These are phyloP conservation scores for Podospora australis DNA, from an alignment of 495 filamentous ascomycete genomes.

Conservation along the genomic window DNA sequence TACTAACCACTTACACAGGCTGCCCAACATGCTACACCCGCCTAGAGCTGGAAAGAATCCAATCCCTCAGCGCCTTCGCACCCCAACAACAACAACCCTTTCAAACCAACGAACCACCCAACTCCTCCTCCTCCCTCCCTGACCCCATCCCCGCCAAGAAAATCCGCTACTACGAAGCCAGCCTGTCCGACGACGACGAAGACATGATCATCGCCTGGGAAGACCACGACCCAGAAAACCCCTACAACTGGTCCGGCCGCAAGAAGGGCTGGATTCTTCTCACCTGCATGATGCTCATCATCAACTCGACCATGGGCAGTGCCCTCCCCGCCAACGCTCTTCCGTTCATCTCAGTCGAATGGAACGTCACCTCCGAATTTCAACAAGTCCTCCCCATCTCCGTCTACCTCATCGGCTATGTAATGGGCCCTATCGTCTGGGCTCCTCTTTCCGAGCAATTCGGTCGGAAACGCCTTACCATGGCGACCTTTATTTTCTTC, in stretches of 20 bases:
- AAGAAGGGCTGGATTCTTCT: slow-evolving; percentile 54
- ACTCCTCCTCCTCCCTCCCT: slow-evolving; percentile 8
- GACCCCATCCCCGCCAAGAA: background rate
- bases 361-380: slow-evolving; percentile 48
- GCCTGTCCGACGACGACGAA: slow-evolving; percentile 12
- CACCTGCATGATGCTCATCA: slow-evolving; percentile 54
- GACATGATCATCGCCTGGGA: slow-evolving; percentile 43
- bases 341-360: slow-evolving; percentile 51
- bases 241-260: slow-evolving; percentile 50
- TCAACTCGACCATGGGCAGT: slow-evolving; percentile 70
- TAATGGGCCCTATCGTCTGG: slow-evolving; percentile 47
- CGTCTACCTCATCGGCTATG: slow-evolving; percentile 57
- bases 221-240: slow-evolving; percentile 45
- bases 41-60: background rate
- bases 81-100: background rate
- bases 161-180: background rate
- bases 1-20: background rate
- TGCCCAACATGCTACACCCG: slow-evolving; percentile 1
- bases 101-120: background rate
- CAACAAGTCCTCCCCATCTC: slow-evolving; percentile 67
- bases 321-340: slow-evolving; percentile 60
- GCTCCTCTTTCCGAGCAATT: slow-evolving; percentile 66
- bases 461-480: slow-evolving; percentile 58
- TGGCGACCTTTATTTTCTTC: slow-evolving; percentile 56
- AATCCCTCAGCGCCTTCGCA: background rate